Base-by-base conservation (phyloP, 2,329 filamentous ascomycete species). In the Trichoderma sp. region DNA sequence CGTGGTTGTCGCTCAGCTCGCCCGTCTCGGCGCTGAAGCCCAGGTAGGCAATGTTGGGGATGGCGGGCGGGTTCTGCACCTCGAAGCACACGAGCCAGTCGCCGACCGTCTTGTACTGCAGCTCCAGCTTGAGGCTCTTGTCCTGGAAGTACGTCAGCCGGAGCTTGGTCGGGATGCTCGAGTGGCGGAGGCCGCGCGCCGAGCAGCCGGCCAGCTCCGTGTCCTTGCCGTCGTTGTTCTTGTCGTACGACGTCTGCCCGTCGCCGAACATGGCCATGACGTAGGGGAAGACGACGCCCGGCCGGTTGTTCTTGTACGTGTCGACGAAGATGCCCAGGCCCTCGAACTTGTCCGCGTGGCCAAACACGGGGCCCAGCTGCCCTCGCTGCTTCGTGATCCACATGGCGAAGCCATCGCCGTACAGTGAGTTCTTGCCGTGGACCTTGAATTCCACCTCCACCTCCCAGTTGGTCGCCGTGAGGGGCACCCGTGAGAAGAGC, bases 231-330 rank as follows among this genome's bases (percentile, higher is more conserved):
- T 99, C 95, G 73, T 93, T 93, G 72, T 89, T 88, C 81, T 97
- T 93, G 82, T 98, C 93, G 79, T 99, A 99, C 15, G 82, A 76
- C 7, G 90, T 96, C 75, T 92, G 83, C 68, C 95, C 94, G 76
- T 99, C 95, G 67, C 95, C 95, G 71, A 93, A 83, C 95, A 98
- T 98, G 68, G 93, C 94, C 93, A 98, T 97, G 73, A 99, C 90
- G 75, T 97, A 97, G 58, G 95, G 95, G 79, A 99, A 99, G 54
- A 97, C 91, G 48, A 92, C 90, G 50, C 95, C 95, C 0, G 95
- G 94, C 15, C 95, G 88, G 82, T 97, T 97, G 83, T 99, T 99
- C 88, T 99, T 99, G 85, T 99, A 99, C 51, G 95, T 99, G 77
- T 99, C 95, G 80, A 99, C 87, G 82, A 97, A 98, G 78, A 99